Evolutionary conservation across 129 eudicot species (phyloP), one percentile per base, ranked within the genome.

Genomic region (Chrysanthemum seticuspe): DNA sequence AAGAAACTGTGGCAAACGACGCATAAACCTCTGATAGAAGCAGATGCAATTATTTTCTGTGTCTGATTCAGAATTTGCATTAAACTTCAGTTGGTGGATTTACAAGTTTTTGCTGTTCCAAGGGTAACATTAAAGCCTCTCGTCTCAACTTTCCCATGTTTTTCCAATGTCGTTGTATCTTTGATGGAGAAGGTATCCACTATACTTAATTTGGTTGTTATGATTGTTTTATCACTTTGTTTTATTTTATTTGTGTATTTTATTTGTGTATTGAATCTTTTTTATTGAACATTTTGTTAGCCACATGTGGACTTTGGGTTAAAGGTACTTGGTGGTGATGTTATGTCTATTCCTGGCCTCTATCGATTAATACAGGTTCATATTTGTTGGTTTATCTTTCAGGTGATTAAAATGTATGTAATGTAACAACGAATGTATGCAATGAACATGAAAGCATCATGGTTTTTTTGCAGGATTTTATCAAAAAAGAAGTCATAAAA

Each of bases 291-390:
- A 55, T 76, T 51, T 67, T n/a, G 59, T 77, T 81, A 94, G 98
- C 98, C 98, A 11, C 74, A 86, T 56, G 76, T 94, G 21, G 98
- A 94, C 85, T 90, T 94, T 40, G 98, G 98, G 63, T 19, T 94
- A 71, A 90, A 88, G 44, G 66, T 94, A 5, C 57, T 83, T 44
- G 98, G 98, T 31, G 92, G 91, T 0, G 97, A 94, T 72, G 64
- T 94, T 72, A 94, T 94, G 98, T 83, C 98, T 71, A 73, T 94
- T 31, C 98, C 98, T 68, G 97, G 98, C 59, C 74, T 94, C 25
- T 88, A 90, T 80, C 89, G 71, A 31, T 72, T 79, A 62, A 82
- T 86, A 63, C 98, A 92, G 98, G 98, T 89, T 73, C 19, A 6
- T 52, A 44, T 62, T 65, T 70, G 0, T 4, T 44, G 29, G 55